Base-by-base conservation (phyloP, 179 eudicot genomes). In the Spinacia oleracea region DNA sequence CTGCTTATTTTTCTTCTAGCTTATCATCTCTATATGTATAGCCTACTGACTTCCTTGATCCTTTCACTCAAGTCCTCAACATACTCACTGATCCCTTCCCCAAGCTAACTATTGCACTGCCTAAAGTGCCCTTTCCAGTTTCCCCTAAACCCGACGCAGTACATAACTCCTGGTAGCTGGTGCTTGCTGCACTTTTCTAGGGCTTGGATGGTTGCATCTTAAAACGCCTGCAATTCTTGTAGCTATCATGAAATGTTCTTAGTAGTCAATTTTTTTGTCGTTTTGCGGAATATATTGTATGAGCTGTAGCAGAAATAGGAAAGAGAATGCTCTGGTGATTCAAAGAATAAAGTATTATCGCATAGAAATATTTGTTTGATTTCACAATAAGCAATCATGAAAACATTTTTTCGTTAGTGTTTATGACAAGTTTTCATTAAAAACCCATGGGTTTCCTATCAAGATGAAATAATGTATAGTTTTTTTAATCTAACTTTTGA, bases 401-500 rank as follows among this genome's bases (percentile, higher is more conserved):
- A 5, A 6, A n/a, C n/a, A n/a, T n/a, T n/a, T 45, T 42, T 68
- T 68, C 27, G 14, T 76, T 29, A 15, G 29, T 63, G 21, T 18
- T 43, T 6, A 21, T 65, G 38, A 38, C 34, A 6, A 63, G n/a
- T n/a, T n/a, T n/a, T n/a, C n/a, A n/a, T n/a, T n/a, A n/a, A n/a
- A n/a, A n/a, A n/a, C n/a, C n/a, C 50, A 45, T 45, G 50, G 12
- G 15, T 45, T 45, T n/a, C n/a, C n/a, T n/a, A n/a, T n/a, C n/a
- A n/a, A n/a, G n/a, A n/a, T n/a, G n/a, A n/a, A n/a, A n/a, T n/a
- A n/a, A n/a, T n/a, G 40, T 2, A 35, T 4, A 35, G 40, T 63
- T 20, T 23, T 5, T 31, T 78, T 74, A 34, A 34, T 58, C n/a
- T 66, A 40, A 42, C 70, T 59, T 62, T 25, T 79, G 68, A 16